Base-by-base conservation (phyloP, 2,329 filamentous ascomycete genomes). In the Cadophora sp. region DNA sequence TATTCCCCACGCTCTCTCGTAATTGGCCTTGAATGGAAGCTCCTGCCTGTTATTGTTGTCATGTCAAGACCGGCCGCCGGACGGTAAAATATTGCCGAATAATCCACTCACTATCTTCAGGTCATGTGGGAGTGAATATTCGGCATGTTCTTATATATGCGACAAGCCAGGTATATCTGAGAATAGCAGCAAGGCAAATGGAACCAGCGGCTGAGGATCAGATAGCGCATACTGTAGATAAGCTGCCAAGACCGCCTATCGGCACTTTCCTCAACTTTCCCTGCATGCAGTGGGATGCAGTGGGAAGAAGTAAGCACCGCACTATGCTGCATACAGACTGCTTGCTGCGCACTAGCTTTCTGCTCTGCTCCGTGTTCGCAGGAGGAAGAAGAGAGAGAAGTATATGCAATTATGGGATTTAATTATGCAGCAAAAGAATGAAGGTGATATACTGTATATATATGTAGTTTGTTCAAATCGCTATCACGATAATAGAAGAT, bases 181-280 rank as follows among this genome's bases (percentile, higher is more conserved):
- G 24, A 51, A 14, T 22, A n/a, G 3, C 27, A 30, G n/a, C n/a
- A 30, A 30, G 27, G 3, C 27, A 6, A 18, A 11, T 27, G 24
- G 48, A 30, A 51, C 24, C 3, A 51, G 48, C 48, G 36, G 11
- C 8, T 13, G 24, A 51, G 48, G 48, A 51, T 51, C 14, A 18
- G 41, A 4, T 51, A 51, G 48, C 48, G 24, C 16, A 7, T 13
- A 27, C n/a, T n/a, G n/a, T n/a, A 24, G 48, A 51, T 33, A 33
- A 51, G 24, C 8, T 7, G 48, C 48, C 48, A 51, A 51, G 48
- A 33, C 3, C 48, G 48, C 24, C 48, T 51, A 51, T 51, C 48
- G 48, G 48, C 48, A 51, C 24, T 13, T 30, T 18, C 48, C 24
- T 24, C 33, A 24, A 51, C 24, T 13, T 51, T 30, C 48, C 48